A percentile compares a stretch with the other conserved stretches of the same genome.
phyloP scores from a whole-genome alignment of 768 basidiomycete species.

The Hypholoma fasciculare region DNA sequence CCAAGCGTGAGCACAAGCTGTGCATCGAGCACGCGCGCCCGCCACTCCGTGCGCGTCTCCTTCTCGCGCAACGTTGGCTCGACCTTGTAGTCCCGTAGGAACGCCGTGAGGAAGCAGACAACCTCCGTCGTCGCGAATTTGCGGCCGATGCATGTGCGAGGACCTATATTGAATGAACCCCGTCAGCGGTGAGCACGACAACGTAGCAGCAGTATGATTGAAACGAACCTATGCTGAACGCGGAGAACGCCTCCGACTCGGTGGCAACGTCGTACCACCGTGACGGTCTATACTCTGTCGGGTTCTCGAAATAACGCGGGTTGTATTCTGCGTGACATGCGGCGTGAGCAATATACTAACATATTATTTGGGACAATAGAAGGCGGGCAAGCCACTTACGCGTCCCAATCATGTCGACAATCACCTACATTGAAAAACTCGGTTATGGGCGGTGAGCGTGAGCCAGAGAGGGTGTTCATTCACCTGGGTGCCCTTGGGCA shows the following conservation, averaged over 20 bases:
- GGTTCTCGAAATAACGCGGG: conserved; percentile 47
- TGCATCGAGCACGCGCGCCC: conserved; percentile 35
- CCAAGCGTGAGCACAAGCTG: conserved; percentile 36
- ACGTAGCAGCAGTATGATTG: not conserved
- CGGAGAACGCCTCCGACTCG: conserved; percentile 44
- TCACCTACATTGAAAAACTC: not conserved
- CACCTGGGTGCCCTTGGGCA: conserved; percentile 35
- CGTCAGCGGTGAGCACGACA: not conserved
- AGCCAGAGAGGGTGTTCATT: not conserved
- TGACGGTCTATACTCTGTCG: conserved; percentile 47
- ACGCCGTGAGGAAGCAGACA: conserved; percentile 50
- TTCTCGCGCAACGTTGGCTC: conserved; percentile 40
- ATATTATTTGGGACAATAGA: not conserved
- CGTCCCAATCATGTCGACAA: not conserved
- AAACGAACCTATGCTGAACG: conserved; percentile 43
- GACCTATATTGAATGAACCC: conserved; percentile 28
- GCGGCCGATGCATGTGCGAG: conserved; percentile 54
- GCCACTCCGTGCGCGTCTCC: conserved; percentile 41
- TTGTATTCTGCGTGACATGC: conserved; percentile 41
- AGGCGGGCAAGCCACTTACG: not conserved
- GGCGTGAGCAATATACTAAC: not conserved
- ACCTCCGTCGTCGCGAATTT: conserved; percentile 56
- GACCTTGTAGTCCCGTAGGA: conserved; percentile 54
- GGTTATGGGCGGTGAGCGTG: not conserved
- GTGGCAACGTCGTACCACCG: conserved; percentile 45